phyloP scores from a whole-genome alignment of 352 stramenopile species.

The Pythium coloratum region DNA sequence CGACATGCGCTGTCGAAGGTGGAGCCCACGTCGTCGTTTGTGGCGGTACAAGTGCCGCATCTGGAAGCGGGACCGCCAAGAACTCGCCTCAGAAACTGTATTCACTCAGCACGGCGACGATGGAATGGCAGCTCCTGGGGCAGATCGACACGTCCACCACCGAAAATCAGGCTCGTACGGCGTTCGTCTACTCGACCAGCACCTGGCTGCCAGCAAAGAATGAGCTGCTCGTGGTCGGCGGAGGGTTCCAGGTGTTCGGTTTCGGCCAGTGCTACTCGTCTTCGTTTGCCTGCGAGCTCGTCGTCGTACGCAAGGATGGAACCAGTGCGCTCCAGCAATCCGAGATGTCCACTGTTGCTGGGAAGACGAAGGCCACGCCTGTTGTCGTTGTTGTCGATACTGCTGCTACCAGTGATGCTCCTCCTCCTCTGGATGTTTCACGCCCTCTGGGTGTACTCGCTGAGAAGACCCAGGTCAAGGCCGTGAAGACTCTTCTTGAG shows the following conservation, averaged over 20 bases:
- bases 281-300: conserved; percentile 52
- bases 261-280: conserved; percentile 83
- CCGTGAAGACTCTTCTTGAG: conserved; percentile 78
- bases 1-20: conserved; percentile 44
- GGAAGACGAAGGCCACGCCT: conserved; percentile 1
- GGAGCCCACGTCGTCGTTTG: conserved; percentile 59
- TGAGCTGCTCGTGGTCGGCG: conserved; percentile 54
- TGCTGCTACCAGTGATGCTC: neutral
- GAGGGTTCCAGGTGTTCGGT: conserved; percentile 83
- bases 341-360: neutral
- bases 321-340: neutral
- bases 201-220: conserved; percentile 46
- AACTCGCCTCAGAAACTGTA: conserved; percentile 48
- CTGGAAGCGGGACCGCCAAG: conserved; percentile 18
- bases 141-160: conserved; percentile 29
- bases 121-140: conserved; percentile 55
- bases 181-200: conserved; percentile 56
- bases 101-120: conserved; percentile 43
- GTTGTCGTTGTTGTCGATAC: neutral
- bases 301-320: conserved; percentile 30
- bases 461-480: conserved; percentile 72
- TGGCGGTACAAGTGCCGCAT: conserved; percentile 47
- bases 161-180: conserved; percentile 44
- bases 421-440: neutral
- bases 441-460: conserved; percentile 34